Evolutionary conservation across 441 rosid genomes (phyloP).

Genomic region (Gossypium gossypioides): DNA sequence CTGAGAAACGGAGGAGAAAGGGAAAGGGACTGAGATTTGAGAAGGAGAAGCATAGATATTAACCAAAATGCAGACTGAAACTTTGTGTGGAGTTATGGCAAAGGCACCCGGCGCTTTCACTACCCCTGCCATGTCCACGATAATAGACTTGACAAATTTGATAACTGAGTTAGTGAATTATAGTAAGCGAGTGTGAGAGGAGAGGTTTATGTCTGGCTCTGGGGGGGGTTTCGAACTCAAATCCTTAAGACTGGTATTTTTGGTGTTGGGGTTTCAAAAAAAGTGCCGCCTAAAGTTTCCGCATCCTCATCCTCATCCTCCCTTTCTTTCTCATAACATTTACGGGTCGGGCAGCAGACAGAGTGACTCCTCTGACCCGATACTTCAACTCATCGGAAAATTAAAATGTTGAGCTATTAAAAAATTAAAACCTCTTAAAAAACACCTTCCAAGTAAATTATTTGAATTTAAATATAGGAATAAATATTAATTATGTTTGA

Average conservation of each 20-base stretch:
- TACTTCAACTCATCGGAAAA: too few relatives aligned
- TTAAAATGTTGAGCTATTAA: too few relatives aligned
- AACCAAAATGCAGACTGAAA: slow-evolving; percentile 66
- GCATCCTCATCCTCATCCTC: neutral
- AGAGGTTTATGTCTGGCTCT: neutral
- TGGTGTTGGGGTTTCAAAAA: neutral
- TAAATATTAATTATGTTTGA: too few relatives aligned
- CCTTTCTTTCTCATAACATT: neutral
- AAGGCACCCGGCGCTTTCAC: slow-evolving; percentile 38
- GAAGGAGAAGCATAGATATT: slow-evolving; percentile 70
- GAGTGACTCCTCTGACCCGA: too few relatives aligned
- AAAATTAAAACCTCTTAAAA: too few relatives aligned
- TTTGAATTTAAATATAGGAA: too few relatives aligned
- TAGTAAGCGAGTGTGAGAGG: neutral
- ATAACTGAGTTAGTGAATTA: neutral
- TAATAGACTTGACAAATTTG: neutral
- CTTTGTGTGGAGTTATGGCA: slow-evolving; percentile 73
- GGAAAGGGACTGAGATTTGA: slow-evolving; percentile 47
- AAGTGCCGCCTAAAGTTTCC: neutral
- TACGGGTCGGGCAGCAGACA: too few relatives aligned
- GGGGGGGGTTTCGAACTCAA: too few relatives aligned
- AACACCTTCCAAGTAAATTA: too few relatives aligned
- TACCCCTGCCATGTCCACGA: slow-evolving; percentile 35
- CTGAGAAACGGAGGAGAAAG: slow-evolving; percentile 70
- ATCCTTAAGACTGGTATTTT: neutral